These are phyloP conservation scores for Cercospora zeina DNA, from an alignment of 2,329 filamentous ascomycete species.

Conservation along the genomic window DNA sequence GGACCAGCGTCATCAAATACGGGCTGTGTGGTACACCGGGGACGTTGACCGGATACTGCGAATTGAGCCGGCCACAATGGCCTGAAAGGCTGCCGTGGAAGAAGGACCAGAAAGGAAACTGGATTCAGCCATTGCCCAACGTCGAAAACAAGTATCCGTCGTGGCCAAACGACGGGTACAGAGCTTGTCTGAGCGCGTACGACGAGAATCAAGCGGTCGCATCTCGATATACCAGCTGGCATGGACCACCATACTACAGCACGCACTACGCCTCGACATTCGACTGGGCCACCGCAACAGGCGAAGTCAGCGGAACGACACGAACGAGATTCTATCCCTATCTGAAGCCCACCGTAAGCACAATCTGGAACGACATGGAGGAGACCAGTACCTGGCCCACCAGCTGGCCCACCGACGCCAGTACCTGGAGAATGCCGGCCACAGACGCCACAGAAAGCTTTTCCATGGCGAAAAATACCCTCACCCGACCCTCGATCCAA, in stretches of 20 bases:
- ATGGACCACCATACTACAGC: conserved; percentile 4
- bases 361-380: conserved; percentile 3
- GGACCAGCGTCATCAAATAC: conserved; percentile 1
- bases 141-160: conserved; percentile 1
- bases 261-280: conserved; percentile 1
- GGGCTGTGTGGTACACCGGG: background rate
- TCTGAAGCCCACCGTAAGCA: background rate
- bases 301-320: background rate
- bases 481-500: background rate
- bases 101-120: background rate
- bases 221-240: conserved; percentile 1
- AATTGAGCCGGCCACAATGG: background rate
- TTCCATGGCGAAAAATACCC: background rate
- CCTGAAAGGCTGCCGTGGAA: conserved; percentile 2
- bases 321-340: conserved; percentile 5
- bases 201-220: background rate
- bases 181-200: background rate
- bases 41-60: background rate
- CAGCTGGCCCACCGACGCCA: background rate
- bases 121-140: background rate
- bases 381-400: conserved; percentile 1
- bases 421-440: conserved; percentile 5
- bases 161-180: conserved; percentile 8
- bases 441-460: background rate
- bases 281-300: conserved; percentile 2